Conservation (phyloP, 495 filamentous ascomycete species). For the Chaetomium tenue region DNA sequence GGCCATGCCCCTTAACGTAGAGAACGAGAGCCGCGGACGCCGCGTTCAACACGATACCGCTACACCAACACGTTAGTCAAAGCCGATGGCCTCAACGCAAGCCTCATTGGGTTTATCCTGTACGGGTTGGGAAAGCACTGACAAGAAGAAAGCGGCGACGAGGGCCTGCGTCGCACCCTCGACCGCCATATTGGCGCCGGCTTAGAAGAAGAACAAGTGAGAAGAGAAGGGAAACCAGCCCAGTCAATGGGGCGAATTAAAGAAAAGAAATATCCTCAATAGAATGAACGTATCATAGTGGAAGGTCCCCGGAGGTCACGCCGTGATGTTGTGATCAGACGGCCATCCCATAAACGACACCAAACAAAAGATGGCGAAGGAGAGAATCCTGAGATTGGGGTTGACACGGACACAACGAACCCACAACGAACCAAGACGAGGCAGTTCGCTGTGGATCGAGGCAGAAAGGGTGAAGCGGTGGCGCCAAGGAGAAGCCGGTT, state of each 20-base stretch:
- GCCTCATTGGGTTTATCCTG: not conserved
- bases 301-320: slow-evolving; percentile 26
- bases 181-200: slow-evolving; percentile 44
- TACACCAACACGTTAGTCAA: slow-evolving; percentile 23
- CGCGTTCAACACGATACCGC: slow-evolving; percentile 53
- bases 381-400: slow-evolving; percentile 20
- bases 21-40: slow-evolving; percentile 53
- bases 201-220: slow-evolving; percentile 29
- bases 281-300: slow-evolving; percentile 36
- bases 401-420: slow-evolving; percentile 8
- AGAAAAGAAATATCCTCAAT: slow-evolving; percentile 33
- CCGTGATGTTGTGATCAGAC: slow-evolving; percentile 26
- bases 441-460: slow-evolving; percentile 18
- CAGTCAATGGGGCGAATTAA: slow-evolving; percentile 54
- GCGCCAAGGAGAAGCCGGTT: slow-evolving; percentile 22
- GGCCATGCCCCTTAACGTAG: slow-evolving; percentile 50
- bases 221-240: slow-evolving; percentile 41
- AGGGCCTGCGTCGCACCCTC: slow-evolving; percentile 50
- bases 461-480: not conserved
- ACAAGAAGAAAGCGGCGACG: slow-evolving; percentile 56
- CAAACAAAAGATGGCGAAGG: slow-evolving; percentile 28
- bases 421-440: not conserved
- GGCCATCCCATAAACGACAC: slow-evolving; percentile 27
- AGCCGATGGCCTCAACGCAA: not conserved
- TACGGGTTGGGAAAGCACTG: slow-evolving; percentile 25